Conservation (phyloP, 441 rosid genomes). For the Aleurites moluccanus region DNA sequence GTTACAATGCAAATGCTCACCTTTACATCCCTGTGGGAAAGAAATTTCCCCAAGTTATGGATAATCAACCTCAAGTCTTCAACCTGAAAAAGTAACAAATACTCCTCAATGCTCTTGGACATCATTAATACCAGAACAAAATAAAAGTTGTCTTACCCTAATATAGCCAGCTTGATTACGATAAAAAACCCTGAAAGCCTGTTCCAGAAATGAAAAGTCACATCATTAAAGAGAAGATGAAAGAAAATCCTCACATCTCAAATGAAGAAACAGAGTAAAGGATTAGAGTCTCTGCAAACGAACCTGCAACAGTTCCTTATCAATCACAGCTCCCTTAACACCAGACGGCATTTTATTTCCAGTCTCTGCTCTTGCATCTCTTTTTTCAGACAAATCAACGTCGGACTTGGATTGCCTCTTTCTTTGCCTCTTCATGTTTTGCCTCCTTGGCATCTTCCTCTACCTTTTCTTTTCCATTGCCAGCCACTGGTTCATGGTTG, state of each 20-base stretch:
- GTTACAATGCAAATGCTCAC: constrained; percentile 35
- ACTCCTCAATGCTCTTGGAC: not conserved
- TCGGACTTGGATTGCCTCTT: constrained; percentile 39
- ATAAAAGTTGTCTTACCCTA: constrained; percentile 49
- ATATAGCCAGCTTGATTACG: constrained; percentile 82
- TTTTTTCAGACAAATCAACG: constrained; percentile 31
- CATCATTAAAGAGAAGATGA: constrained; percentile 4
- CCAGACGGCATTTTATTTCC: constrained; percentile 39
- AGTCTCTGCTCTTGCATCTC: constrained; percentile 36
- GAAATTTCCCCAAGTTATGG: constrained; percentile 82
- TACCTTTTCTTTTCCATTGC: constrained; percentile 35
- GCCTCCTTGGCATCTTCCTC: constrained; percentile 37
- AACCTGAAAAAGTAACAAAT: constrained; percentile 51
- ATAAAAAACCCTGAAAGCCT: constrained; percentile 98
- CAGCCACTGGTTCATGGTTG: constrained; percentile 33
- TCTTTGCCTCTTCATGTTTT: constrained; percentile 42
- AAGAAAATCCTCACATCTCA: not conserved
- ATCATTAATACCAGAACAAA: constrained; percentile 7
- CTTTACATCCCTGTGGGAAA: constrained; percentile 92
- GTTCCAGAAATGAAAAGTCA: constrained; percentile 19
- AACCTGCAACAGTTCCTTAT: constrained; percentile 90
- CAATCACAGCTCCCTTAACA: constrained; percentile 40
- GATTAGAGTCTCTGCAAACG: constrained; percentile 10
- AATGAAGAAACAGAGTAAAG: not conserved
- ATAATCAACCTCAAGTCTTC: constrained; percentile 90